Evolutionary conservation across 441 rosid species (phyloP).

Genomic region (Codiaeum variegatum): DNA sequence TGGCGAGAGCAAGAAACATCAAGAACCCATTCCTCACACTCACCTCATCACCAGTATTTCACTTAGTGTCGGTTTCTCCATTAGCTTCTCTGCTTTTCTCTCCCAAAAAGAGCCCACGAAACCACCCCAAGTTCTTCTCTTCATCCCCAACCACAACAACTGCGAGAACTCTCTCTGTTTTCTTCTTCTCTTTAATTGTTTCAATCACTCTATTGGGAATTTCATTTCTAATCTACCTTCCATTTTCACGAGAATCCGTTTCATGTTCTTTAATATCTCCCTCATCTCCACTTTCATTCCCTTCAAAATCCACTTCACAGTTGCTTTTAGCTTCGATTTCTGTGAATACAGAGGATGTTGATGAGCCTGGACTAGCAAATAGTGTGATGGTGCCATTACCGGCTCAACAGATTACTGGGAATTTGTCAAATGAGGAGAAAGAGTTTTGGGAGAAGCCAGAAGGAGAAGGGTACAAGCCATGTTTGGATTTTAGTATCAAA

Average conservation of each 20-base stretch:
- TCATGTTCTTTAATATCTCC: constrained; percentile 36
- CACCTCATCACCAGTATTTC: constrained; percentile 41
- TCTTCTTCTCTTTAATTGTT: constrained; percentile 41
- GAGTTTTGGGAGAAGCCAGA: constrained; percentile 73
- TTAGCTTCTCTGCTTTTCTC: constrained; percentile 39
- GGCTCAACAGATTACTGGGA: constrained; percentile 36
- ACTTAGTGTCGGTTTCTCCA: constrained; percentile 36
- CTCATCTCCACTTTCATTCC: constrained; percentile 30
- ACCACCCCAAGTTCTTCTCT: constrained; percentile 28
- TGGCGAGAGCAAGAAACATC: constrained; percentile 58
- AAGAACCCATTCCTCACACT: constrained; percentile 41
- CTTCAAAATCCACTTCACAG: constrained; percentile 26
- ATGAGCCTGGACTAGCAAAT: constrained; percentile 21
- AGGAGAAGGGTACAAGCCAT: constrained; percentile 63
- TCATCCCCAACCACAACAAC: constrained; percentile 14
- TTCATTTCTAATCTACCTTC: constrained; percentile 33
- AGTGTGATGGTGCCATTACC: constrained; percentile 48
- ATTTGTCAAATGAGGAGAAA: constrained; percentile 49
- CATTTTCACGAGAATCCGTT: constrained; percentile 27
- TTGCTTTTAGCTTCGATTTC: constrained; percentile 36
- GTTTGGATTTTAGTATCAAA: constrained; percentile 51
- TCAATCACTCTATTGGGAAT: constrained; percentile 47
- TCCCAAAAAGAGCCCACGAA: constrained; percentile 46
- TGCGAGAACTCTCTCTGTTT: constrained; percentile 16
- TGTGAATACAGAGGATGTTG: constrained; percentile 7